Percentiles rank a stretch among this genome's conserved stretches.
phyloP scores from a whole-genome alignment of 768 basidiomycete species.

The Inosperma sp. region DNA sequence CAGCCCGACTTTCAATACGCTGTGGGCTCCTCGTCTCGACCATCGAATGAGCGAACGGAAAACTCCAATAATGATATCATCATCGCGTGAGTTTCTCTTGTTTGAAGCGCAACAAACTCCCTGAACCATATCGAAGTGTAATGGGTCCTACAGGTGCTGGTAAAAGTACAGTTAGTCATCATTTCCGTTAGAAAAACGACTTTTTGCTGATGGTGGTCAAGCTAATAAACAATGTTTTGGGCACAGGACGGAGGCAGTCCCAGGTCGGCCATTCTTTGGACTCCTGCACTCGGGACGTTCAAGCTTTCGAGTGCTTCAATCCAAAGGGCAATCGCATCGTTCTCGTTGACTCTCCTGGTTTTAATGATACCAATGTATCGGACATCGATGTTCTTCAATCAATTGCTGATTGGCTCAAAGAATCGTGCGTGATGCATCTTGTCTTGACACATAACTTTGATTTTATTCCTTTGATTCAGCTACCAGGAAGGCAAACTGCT shows the following conservation, averaged over 20 bases:
- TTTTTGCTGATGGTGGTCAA: not conserved
- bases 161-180: too few relatives aligned
- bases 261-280: not conserved
- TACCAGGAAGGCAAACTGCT: conserved; percentile 11
- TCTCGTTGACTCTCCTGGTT: conserved; percentile 17
- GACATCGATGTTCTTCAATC: conserved; percentile 13
- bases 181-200: too few relatives aligned
- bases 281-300: conserved; percentile 10
- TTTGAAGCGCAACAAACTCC: too few relatives aligned
- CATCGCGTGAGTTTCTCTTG: too few relatives aligned
- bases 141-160: too few relatives aligned
- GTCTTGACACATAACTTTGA: not conserved
- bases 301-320: conserved; percentile 1
- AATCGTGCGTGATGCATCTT: conserved; percentile 7
- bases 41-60: too few relatives aligned
- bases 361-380: conserved; percentile 11
- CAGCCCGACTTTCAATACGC: too few relatives aligned
- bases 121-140: too few relatives aligned
- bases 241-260: not conserved
- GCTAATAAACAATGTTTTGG: conserved; percentile 1
- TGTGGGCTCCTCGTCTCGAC: too few relatives aligned
- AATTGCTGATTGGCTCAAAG: conserved; percentile 14
- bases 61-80: too few relatives aligned
- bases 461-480: not conserved
- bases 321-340: conserved; percentile 4